A percentile compares a stretch with the other conserved stretches of the same genome.
Evolutionary conservation across 2,329 filamentous ascomycete species (phyloP).

Genomic region (Cytospora leucostoma): DNA sequence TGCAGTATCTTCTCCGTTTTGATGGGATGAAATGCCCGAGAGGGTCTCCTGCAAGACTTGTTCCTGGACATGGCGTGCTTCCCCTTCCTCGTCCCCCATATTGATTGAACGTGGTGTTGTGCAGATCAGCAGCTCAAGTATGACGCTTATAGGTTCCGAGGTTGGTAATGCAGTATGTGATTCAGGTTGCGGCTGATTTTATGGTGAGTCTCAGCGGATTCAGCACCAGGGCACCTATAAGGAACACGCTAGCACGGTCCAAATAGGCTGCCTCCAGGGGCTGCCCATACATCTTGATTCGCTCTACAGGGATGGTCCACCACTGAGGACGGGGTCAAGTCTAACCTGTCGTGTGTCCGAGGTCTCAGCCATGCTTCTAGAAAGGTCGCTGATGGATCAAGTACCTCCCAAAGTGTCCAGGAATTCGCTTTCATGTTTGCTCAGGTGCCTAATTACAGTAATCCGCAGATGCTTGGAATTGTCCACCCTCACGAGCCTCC

Average conservation of each 20-base stretch:
- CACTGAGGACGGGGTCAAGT: background rate
- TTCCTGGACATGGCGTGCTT: slow-evolving; percentile 40
- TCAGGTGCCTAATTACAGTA: too few relatives aligned
- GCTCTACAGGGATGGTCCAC: background rate
- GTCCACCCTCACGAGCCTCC: slow-evolving; percentile 29
- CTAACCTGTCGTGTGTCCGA: too few relatives aligned
- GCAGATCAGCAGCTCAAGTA: background rate
- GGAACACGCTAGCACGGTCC: background rate
- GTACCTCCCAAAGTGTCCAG: too few relatives aligned
- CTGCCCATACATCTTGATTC: background rate
- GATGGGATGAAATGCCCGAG: slow-evolving; percentile 40
- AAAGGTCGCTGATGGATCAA: too few relatives aligned
- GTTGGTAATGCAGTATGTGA: background rate
- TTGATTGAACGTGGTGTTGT: background rate
- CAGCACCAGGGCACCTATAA: background rate
- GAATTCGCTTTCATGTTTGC: too few relatives aligned
- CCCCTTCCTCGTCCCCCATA: slow-evolving; percentile 20
- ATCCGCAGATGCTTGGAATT: too few relatives aligned
- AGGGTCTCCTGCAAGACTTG: slow-evolving; percentile 49
- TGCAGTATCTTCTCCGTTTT: slow-evolving; percentile 24
- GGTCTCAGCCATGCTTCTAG: too few relatives aligned
- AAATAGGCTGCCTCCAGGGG: background rate
- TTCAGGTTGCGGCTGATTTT: background rate
- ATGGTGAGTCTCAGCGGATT: background rate
- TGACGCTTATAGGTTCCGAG: background rate